Evolutionary conservation across 192 early-diverging fungal genomes (phyloP).

Genomic region (Backusella tuberculispora): DNA sequence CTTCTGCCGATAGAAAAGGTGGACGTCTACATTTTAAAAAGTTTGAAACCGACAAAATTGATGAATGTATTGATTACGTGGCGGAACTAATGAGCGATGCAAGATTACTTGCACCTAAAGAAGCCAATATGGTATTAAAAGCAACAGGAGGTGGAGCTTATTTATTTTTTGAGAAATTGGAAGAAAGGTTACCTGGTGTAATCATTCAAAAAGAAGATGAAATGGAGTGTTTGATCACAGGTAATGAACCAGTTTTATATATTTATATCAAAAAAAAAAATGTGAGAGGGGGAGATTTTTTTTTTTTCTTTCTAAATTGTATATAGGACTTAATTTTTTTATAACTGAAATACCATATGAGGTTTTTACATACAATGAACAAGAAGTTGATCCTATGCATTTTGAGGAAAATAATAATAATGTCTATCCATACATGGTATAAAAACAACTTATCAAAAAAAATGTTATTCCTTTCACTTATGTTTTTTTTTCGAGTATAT

Average conservation of each 20-base stretch:
- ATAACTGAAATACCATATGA: slow-evolving; percentile 92
- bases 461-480: slow-evolving; percentile 53
- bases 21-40: slow-evolving; percentile 92
- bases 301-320: neutral
- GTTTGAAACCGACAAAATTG: slow-evolving; percentile 93
- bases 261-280: no score
- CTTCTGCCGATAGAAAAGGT: slow-evolving; percentile 54
- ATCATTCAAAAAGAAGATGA: slow-evolving; percentile 88
- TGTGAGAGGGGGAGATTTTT: neutral
- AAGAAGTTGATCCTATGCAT: slow-evolving; percentile 65
- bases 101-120: slow-evolving; percentile 32
- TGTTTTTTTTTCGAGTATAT: slow-evolving; percentile 21
- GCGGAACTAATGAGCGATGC: slow-evolving; percentile 58
- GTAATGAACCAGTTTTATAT: no score
- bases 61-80: slow-evolving; percentile 88
- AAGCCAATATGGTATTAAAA: slow-evolving; percentile 62
- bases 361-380: slow-evolving; percentile 90
- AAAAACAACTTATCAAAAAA: slow-evolving; percentile 50
- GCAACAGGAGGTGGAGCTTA: slow-evolving; percentile 92
- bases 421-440: slow-evolving; percentile 88
- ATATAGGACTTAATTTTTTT: slow-evolving; percentile 85
- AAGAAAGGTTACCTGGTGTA: slow-evolving; percentile 53
- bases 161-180: slow-evolving; percentile 69
- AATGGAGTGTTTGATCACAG: slow-evolving; percentile 85
- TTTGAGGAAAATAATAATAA: slow-evolving; percentile 61